Conservation (phyloP, 2,329 filamentous ascomycete genomes). For the Sporothrix humicola region DNA sequence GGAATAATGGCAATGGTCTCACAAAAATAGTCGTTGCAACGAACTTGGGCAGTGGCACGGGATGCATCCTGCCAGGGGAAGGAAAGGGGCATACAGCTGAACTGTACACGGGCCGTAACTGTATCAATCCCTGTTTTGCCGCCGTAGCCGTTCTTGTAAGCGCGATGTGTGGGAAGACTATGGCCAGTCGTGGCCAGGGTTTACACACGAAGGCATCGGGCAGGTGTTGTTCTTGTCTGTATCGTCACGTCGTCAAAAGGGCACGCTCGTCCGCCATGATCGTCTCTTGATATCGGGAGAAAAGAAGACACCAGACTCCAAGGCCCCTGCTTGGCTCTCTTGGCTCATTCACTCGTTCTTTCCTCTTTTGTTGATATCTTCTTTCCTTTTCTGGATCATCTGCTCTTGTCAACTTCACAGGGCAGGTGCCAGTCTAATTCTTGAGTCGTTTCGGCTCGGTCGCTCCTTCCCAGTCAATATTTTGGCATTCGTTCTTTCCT, state of each 20-base stretch:
- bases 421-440: neutral
- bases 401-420: neutral
- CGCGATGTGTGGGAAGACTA: neutral
- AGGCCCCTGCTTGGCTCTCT: constrained; percentile 20
- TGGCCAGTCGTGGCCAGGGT: too few relatives aligned
- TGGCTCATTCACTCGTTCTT: neutral
- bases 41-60: too few relatives aligned
- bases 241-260: neutral
- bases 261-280: neutral
- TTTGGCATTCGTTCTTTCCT: neutral
- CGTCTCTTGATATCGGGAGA: neutral
- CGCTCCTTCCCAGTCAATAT: neutral
- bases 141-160: neutral
- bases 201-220: neutral
- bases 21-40: neutral
- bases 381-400: neutral
- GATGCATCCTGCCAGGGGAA: neutral
- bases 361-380: neutral
- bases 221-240: neutral
- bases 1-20: neutral
- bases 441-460: neutral
- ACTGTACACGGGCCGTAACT: neutral
- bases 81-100: neutral
- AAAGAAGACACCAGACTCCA: neutral
- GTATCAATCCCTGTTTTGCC: neutral